Evolutionary conservation across 768 basidiomycete species (phyloP).

Genomic region (Dentipellis fragilis): DNA sequence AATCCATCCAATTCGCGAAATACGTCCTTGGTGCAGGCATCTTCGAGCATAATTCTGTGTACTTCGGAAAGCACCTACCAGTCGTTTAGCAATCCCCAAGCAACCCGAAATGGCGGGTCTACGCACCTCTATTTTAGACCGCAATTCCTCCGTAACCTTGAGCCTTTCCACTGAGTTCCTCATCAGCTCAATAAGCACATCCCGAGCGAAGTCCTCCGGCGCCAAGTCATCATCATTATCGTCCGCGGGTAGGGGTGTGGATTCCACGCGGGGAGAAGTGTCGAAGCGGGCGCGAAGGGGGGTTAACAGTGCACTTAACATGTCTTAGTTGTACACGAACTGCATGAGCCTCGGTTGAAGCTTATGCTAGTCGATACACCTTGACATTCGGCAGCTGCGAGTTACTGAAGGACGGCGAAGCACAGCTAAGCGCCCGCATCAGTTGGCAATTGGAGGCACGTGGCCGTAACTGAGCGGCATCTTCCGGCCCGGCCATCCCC

Average conservation of each 20-base stretch:
- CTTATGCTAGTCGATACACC: background rate
- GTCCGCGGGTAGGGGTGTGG: slow-evolving; percentile 1
- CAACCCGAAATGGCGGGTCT: background rate
- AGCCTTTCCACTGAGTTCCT: slow-evolving; percentile 59
- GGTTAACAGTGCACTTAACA: slow-evolving; percentile 25
- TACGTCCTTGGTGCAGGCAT: slow-evolving; percentile 55
- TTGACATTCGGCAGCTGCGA: background rate
- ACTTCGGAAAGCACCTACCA: slow-evolving; percentile 56
- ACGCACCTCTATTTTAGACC: slow-evolving; percentile 44
- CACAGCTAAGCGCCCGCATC: background rate
- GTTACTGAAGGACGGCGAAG: slow-evolving; percentile 1
- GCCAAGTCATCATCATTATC: slow-evolving; percentile 28
- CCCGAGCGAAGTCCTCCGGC: slow-evolving; percentile 66
- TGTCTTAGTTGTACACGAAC: slow-evolving; percentile 8
- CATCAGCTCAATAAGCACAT: slow-evolving; percentile 65
- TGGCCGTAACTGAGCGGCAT: too few relatives aligned
- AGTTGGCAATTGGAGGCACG: background rate
- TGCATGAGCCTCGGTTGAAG: background rate
- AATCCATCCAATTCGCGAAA: slow-evolving; percentile 82
- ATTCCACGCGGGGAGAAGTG: slow-evolving; percentile 7
- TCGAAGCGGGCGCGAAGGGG: slow-evolving; percentile 25
- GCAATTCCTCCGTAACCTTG: slow-evolving; percentile 42
- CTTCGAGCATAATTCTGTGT: slow-evolving; percentile 55
- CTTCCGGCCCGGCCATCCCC: too few relatives aligned
- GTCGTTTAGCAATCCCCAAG: background rate